Evolutionary conservation across 371 early-diverging fungal species (phyloP), one percentile per base, ranked within the genome.

Genomic region (Apophysomyces variabilis): DNA sequence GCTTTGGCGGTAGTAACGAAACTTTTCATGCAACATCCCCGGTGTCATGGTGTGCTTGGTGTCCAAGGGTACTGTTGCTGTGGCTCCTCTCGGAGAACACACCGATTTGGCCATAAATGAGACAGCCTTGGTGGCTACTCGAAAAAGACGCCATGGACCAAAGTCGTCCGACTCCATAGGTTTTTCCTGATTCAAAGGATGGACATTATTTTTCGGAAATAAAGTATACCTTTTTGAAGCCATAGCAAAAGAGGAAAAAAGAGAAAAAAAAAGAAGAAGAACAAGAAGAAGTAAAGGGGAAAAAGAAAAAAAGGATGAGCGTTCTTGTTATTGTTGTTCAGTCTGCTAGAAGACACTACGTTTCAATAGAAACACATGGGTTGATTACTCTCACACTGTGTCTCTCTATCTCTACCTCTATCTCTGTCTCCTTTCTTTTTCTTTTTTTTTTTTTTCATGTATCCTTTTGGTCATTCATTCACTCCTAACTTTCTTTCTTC

Each of bases 21-120:
- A 70, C 41, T 64, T 66, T 56, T 70, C 66, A 62, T 70, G 64
- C 57, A 70, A 35, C 54, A 50, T 21, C 54, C 21, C 54, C 0
- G 54, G 54, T 18, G 21, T 21, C 18, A 21, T 50, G n/a, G 16
- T n/a, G 9, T 50, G 54, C 35, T 50, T 50, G 7, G 54, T 9
- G 8, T 21, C 16, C 54, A 50, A 50, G 21, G 54, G 8, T 21
- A n/a, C 21, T 21, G 21, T 13, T 16, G 47, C 21, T 26, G 32
- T 26, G 32, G 32, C 32, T 26, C 3, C 32, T 26, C 54, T 26
- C 21, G 54, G 54, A 21, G 54, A 21, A 21, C 54, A 50, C 35
- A 50, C 54, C 4, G 54, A 50, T 21, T 50, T 50, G 0, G 21
- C 54, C 21, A 21, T 50, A 11, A 50, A 50, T 0, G 21, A 21